Conservation (phyloP, 495 filamentous ascomycete species). For the Parmelia sp. region DNA sequence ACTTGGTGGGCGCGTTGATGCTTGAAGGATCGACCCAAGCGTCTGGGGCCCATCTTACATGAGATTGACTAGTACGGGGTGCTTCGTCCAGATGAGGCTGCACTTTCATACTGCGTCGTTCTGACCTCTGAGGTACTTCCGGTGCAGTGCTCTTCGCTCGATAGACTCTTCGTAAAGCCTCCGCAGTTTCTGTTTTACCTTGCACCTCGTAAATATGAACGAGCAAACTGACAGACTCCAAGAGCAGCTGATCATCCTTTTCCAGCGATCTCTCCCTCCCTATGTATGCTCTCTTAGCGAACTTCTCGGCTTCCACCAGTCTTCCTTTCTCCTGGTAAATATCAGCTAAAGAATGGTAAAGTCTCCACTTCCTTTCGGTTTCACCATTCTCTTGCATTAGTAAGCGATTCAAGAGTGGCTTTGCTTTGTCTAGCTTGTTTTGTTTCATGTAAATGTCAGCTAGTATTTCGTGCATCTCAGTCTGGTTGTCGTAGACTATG, state of each 20-base stretch:
- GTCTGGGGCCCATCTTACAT: conserved; percentile 23
- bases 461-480: conserved; percentile 20
- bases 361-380: conserved; percentile 23
- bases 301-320: conserved; percentile 20
- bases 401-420: conserved; percentile 16
- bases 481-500: conserved; percentile 21
- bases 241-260: conserved; percentile 13
- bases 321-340: conserved; percentile 16
- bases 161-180: conserved; percentile 20
- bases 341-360: conserved; percentile 19
- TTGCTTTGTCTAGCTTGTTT: conserved; percentile 18
- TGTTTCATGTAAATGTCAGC: conserved; percentile 20
- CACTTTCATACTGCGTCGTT: conserved; percentile 2
- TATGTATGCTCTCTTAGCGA: conserved; percentile 20
- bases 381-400: conserved; percentile 20
- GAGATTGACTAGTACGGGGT: background rate
- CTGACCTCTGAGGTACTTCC: background rate
- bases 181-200: conserved; percentile 14
- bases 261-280: conserved; percentile 21
- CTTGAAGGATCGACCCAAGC: conserved; percentile 20
- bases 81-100: background rate
- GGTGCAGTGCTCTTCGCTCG: conserved; percentile 3
- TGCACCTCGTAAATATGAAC: conserved; percentile 20
- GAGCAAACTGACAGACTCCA: conserved; percentile 21
- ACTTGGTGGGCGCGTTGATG: conserved; percentile 22